Conservation (phyloP, 768 basidiomycete genomes). For the Lactarius quietus region DNA sequence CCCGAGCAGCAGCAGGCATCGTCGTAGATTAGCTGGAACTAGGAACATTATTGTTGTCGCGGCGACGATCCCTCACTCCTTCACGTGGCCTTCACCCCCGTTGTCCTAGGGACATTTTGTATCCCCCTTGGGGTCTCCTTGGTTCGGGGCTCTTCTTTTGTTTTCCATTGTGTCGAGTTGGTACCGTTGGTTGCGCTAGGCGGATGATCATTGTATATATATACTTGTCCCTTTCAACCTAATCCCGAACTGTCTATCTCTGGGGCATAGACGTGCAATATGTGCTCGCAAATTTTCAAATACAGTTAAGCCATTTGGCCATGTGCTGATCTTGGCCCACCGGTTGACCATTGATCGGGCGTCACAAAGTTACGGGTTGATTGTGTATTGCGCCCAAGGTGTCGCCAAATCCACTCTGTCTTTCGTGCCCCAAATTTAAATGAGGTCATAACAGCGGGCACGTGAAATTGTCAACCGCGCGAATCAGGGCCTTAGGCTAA, state of each 20-base stretch:
- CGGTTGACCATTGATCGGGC: background rate
- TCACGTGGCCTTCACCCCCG: no score
- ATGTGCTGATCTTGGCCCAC: background rate
- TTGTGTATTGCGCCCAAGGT: no score
- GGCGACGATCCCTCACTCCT: background rate
- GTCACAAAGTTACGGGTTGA: background rate
- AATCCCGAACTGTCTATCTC: background rate
- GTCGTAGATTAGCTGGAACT: conserved; percentile 15
- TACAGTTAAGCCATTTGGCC: background rate
- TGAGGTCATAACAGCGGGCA: background rate
- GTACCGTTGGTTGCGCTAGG: conserved; percentile 10
- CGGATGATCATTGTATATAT: conserved; percentile 11
- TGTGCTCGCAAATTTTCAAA: background rate
- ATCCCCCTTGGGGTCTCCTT: background rate
- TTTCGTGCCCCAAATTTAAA: background rate
- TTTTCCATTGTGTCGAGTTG: conserved; percentile 1
- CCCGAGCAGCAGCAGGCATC: conserved; percentile 23
- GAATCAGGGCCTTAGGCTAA: no score
- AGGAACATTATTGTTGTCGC: background rate
- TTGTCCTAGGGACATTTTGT: conserved; percentile 1
- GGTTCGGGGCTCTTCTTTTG: background rate
- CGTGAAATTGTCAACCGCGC: background rate
- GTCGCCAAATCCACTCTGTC: background rate
- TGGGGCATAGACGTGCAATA: background rate
- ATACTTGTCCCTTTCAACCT: background rate